Conservation (phyloP, 345 rosid genomes). For the Populus davidiana region DNA sequence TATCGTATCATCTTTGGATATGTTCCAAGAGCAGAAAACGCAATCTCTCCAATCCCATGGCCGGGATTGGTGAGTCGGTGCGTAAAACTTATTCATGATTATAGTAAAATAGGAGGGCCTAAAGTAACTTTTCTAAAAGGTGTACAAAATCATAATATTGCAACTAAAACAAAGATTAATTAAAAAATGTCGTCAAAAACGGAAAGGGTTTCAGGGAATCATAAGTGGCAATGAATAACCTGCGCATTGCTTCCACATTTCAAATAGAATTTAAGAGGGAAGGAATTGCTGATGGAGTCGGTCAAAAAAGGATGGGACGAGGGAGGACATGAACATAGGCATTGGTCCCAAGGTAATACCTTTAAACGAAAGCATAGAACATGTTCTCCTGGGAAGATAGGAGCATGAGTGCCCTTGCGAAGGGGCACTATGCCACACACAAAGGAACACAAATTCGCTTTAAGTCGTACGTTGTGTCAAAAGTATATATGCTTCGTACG, state of each 20-base stretch:
- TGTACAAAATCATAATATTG: neutral
- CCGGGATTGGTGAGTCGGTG: conserved; percentile 39
- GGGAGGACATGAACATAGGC: neutral
- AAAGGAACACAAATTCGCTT: conserved; percentile 1
- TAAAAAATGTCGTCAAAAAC: conserved; percentile 19
- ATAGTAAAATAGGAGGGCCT: conserved; percentile 5
- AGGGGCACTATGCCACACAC: conserved; percentile 3
- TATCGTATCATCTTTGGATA: conserved; percentile 25
- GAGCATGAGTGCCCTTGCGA: neutral
- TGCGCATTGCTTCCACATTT: neutral
- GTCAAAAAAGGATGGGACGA: conserved; percentile 12
- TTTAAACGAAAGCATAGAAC: neutral
- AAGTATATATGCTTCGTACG: conserved; percentile 15
- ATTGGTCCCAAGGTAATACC: neutral
- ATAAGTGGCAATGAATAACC: conserved; percentile 15
- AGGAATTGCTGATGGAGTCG: conserved; percentile 3
- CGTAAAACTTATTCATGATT: conserved; percentile 24
- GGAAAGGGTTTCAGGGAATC: conserved; percentile 26
- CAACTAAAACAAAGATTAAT: neutral
- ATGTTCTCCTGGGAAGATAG: neutral
- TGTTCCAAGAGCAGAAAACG: conserved; percentile 13
- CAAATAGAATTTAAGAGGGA: neutral
- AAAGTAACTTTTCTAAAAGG: neutral
- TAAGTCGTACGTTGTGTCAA: neutral
- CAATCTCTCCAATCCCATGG: neutral